phyloP scores from a whole-genome alignment of 129 eudicot species.

The Apium graveolens region DNA sequence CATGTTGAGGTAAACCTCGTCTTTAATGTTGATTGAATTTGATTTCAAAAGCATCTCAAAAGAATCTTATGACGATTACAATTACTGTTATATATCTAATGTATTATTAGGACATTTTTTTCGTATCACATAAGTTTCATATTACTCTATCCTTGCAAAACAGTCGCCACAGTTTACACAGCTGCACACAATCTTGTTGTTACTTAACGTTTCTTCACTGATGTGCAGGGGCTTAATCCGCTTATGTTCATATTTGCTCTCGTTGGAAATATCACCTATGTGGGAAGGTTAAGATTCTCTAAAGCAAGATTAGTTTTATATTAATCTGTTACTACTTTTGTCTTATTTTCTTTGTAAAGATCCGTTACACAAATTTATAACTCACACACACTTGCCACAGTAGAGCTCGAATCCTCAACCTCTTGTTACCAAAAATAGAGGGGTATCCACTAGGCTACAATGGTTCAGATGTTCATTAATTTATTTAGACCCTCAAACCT shows the following conservation, averaged over 20 bases:
- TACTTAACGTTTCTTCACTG: neutral
- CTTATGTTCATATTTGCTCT: slow-evolving; percentile 81
- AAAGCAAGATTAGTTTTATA: neutral
- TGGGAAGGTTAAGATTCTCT: slow-evolving; percentile 54
- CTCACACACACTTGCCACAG: neutral
- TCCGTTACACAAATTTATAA: neutral
- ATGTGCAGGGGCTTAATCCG: slow-evolving; percentile 74
- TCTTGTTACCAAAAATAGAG: neutral
- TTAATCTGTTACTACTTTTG: neutral
- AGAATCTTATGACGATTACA: neutral
- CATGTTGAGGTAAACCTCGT: slow-evolving; percentile 43
- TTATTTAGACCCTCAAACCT: neutral
- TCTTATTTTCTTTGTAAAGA: neutral
- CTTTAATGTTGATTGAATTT: slow-evolving; percentile 1
- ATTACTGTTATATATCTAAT: neutral
- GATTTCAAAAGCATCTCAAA: neutral
- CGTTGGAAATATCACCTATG: slow-evolving; percentile 63
- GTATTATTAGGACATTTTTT: neutral
- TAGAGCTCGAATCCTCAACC: neutral
- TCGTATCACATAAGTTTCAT: neutral
- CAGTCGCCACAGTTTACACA: neutral
- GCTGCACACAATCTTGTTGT: neutral
- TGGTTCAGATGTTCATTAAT: neutral
- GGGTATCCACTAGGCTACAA: neutral
- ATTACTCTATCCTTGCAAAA: neutral